Base-by-base conservation (phyloP, 1,284 basidiomycete species). In the Schizophyllum commune region DNA sequence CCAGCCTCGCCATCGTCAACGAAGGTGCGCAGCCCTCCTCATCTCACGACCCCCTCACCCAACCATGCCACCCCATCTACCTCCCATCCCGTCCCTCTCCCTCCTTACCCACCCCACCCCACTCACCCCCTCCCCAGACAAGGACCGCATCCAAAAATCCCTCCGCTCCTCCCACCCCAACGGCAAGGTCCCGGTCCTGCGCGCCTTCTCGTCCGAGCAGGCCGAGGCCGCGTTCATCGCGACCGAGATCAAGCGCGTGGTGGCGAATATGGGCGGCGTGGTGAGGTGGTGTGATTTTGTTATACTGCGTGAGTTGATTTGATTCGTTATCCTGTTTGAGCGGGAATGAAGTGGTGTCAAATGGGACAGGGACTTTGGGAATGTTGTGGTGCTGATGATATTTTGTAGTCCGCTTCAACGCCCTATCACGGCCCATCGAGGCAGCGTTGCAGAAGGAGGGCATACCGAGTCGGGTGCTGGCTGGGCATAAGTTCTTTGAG, bases 401-500 rank as follows among this genome's bases (percentile, higher is more conserved):
- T 27, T 22, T 33, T 15, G 52, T 67, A 90, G 91, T 96, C 51
- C 85, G 94, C 27, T 94, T 88, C 71, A 94, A 91, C 70, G 89
- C 93, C 0, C 76, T 94, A 2, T 94, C 92, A 0, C 84, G 94
- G 32, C 77, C 79, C 0, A 81, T 96, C 55, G 94, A 96, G 74
- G 82, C 81, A 15, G 86, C 88, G 0, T 73, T 97, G 20, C 91
- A 93, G 70, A 86, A 84, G 63, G 85, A 87, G 64, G 82, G 85
- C 32, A 91, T 97, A 55, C 92, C 93, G 0, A 86, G 83, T 67
- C 77, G 86, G 56, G 82, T 96, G 58, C 79, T 96, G 8, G 89
- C 86, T 15, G 92, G 92, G 0, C 86, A 90, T 71, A 91, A 89
- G 71, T 95, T 95, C 81, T 96, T 95, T 68, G 91, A 95, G 64